phyloP scores from a whole-genome alignment of 2,329 filamentous ascomycete genomes.

The Stachybotrys chartarum region DNA sequence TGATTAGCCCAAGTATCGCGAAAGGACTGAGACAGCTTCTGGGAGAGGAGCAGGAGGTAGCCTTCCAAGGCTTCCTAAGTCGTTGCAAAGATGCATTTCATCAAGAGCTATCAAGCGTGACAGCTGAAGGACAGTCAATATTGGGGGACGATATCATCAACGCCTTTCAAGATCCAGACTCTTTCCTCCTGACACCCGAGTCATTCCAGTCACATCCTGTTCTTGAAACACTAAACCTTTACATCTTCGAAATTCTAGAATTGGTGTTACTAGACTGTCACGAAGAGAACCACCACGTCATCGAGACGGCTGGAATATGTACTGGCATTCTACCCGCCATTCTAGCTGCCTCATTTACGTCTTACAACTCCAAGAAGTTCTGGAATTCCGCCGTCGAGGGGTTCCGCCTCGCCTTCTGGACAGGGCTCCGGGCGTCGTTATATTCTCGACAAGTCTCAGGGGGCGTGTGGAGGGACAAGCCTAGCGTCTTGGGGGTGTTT shows the following conservation, averaged over 20 bases:
- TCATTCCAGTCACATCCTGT: conserved; percentile 3
- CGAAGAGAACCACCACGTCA: background rate
- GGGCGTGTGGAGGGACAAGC: background rate
- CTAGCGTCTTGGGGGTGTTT: conserved; percentile 2
- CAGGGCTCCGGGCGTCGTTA: conserved; percentile 2
- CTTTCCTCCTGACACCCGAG: background rate
- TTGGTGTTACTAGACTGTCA: conserved; percentile 1
- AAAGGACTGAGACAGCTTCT: background rate
- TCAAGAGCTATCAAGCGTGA: background rate
- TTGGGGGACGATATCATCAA: background rate
- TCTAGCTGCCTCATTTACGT: conserved; percentile 3
- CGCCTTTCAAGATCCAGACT: background rate
- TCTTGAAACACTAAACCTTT: conserved; percentile 3
- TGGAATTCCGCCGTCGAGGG: conserved; percentile 1
- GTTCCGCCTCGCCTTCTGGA: conserved; percentile 6
- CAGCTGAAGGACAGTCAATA: background rate
- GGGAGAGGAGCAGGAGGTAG: background rate
- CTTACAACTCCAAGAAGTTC: conserved; percentile 2
- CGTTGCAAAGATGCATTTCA: conserved; percentile 1
- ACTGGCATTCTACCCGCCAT: conserved; percentile 4
- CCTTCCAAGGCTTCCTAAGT: conserved; percentile 1
- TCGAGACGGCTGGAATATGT: conserved; percentile 2
- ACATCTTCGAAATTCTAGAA: conserved; percentile 3
- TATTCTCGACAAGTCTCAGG: background rate
- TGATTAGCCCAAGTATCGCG: background rate